Evolutionary conservation across 78 protist genomes (phyloP), one percentile per base, ranked within the genome.

Genomic region (Goniomonas avonlea): DNA sequence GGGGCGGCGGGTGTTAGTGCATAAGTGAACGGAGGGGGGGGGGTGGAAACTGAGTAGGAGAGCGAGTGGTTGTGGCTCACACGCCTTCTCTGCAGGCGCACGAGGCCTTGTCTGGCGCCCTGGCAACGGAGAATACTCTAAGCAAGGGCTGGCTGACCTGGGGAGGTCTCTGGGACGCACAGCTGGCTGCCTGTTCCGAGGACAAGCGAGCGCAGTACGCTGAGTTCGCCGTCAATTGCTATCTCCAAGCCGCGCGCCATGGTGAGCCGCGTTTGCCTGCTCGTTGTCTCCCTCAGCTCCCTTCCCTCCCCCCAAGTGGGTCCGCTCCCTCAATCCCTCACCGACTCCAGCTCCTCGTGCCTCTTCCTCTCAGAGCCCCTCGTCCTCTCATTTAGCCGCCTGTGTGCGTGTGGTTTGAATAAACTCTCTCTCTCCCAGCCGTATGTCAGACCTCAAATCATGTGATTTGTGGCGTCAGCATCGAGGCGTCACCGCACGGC

Each of bases 191-290:
- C 5, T 0, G 38, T 1, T 68, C 35, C 55, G 43, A 5, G 35
- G 55, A 61, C 35, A 11, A 61, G 39, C 17, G 23, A 15, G n/a
- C 31, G 53, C 15, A 53, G 77, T 39, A 39, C 70, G 68, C 69
- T 5, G 76, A 73, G 61, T 55, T 73, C 25, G 81, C 77, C 20
- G 29, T 82, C 47, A 38, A 48, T 7, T 74, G 82, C 73, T 75
- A 75, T 37, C 58, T 75, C 32, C 76, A 60, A 50, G 73, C 65
- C 17, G 47, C 41, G 53, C 38, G 15, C 18, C 27, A 53, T 5
- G 15, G 29, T 13, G 7, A 0, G 27, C 38, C 73, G 76, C 21
- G 56, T 65, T 17, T 65, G 60, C 35, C 7, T 18, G 61, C 74
- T 78, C 3, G 65, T 78, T 17, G 27, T 17, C 34, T 43, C 4